Evolutionary conservation across 2,329 filamentous ascomycete species (phyloP).

Genomic region (Cadophora malorum): DNA sequence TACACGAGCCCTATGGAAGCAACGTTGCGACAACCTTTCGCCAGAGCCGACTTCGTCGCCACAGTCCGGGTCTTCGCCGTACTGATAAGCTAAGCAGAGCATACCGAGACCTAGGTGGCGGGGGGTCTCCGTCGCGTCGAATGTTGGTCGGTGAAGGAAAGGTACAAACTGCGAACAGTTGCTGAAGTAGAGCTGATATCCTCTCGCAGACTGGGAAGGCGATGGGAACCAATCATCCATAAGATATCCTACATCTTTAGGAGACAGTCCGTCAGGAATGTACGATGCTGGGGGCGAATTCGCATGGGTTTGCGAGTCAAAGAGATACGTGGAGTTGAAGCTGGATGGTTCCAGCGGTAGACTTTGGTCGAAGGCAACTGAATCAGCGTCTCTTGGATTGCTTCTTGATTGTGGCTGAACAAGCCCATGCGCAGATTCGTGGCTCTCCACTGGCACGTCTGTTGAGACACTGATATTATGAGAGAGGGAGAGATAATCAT

Average conservation of each 20-base stretch:
- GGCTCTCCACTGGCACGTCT: background rate
- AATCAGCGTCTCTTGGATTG: background rate
- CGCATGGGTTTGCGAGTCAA: background rate
- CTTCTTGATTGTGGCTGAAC: background rate
- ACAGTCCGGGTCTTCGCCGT: conserved; percentile 48
- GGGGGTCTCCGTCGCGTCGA: conserved; percentile 41
- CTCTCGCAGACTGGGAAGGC: conserved; percentile 42
- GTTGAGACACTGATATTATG: background rate
- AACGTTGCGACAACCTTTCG: conserved; percentile 43
- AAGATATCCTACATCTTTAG: conserved; percentile 31
- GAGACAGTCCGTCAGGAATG: conserved; percentile 31
- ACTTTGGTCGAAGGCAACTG: background rate
- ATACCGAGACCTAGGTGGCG: conserved; percentile 46
- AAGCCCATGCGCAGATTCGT: background rate
- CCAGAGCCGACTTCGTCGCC: conserved; percentile 41
- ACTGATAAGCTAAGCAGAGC: conserved; percentile 49
- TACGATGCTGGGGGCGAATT: conserved; percentile 1
- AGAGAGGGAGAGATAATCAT: background rate
- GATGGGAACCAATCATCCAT: conserved; percentile 46
- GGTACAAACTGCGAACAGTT: conserved; percentile 49
- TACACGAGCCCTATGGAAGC: conserved; percentile 45
- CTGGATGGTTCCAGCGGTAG: background rate
- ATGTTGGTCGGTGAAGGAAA: conserved; percentile 49
- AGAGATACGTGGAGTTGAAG: background rate
- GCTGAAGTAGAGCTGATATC: conserved; percentile 47